Conservation (phyloP, 2,329 filamentous ascomycete species). For the Pseudogymnoascus sp. region DNA sequence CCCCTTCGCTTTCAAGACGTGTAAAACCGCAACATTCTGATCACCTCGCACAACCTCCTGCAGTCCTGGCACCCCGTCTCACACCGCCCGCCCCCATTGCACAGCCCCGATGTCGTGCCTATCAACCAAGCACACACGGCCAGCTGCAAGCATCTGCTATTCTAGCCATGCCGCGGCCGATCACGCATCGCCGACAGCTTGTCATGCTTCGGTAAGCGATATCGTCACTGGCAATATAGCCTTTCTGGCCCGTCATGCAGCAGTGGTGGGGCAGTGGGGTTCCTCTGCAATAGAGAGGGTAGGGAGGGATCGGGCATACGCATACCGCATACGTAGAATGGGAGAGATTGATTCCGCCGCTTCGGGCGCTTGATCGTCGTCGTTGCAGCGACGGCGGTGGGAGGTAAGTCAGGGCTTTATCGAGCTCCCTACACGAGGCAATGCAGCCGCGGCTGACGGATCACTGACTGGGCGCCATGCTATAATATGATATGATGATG, state of each 20-base stretch:
- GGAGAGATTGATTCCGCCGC: not conserved
- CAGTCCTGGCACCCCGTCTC: not conserved
- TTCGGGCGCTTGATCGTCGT: not conserved
- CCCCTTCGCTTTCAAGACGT: not conserved
- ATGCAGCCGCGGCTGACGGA: not conserved
- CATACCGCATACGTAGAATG: not conserved
- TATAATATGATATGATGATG: not conserved
- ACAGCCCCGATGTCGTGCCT: not conserved
- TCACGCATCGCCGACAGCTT: not conserved
- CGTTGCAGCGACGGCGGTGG: not conserved
- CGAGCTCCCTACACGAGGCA: not conserved
- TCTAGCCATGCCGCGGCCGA: not conserved
- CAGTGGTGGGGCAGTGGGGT: not conserved
- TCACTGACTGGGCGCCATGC: not conserved
- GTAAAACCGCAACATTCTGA: not conserved
- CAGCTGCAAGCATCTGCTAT: not conserved
- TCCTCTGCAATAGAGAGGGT: not conserved
- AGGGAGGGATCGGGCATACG: not conserved
- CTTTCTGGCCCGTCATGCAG: not conserved
- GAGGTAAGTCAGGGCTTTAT: not conserved
- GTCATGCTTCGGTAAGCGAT: slow-evolving; percentile 4
- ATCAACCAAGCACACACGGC: not conserved
- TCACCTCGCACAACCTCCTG: not conserved
- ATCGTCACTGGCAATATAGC: not conserved
- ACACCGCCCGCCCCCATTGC: not conserved